These are phyloP conservation scores for Pestalotiopsis sp. DNA, from an alignment of 2,329 filamentous ascomycete genomes.

Conservation along the genomic window DNA sequence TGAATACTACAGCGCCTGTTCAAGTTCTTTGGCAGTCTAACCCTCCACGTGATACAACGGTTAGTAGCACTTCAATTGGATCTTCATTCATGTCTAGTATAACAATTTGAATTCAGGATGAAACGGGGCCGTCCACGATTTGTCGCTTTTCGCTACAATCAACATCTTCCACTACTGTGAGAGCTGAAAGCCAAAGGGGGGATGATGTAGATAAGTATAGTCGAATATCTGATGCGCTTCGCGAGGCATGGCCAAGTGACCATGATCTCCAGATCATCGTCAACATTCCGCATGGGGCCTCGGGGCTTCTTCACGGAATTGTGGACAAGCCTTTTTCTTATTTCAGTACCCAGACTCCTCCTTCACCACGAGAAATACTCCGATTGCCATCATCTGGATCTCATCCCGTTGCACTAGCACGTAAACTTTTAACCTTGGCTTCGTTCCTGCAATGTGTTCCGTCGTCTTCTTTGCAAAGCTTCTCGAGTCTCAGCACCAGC, in stretches of 20 bases:
- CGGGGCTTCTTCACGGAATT: not conserved
- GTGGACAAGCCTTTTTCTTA: conserved; percentile 13
- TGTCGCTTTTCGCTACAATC: not conserved
- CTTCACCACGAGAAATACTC: conserved; percentile 20
- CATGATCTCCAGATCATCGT: not conserved
- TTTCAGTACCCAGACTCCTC: conserved; percentile 21
- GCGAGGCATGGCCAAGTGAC: not conserved
- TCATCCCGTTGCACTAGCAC: conserved; percentile 35
- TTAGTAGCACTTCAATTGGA: not conserved
- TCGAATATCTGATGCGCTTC: not conserved
- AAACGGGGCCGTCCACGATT: not conserved
- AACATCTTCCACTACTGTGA: not conserved
- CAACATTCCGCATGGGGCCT: not conserved
- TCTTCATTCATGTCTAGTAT: not conserved
- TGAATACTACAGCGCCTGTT: not conserved
- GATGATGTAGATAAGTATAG: not conserved
- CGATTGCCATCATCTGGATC: not conserved
- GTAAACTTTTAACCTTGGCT: conserved; percentile 40
- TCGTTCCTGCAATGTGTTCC: conserved; percentile 37
- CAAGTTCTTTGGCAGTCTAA: not conserved
- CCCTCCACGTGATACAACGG: not conserved
- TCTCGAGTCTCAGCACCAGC: not conserved
- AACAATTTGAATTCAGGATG: not conserved
- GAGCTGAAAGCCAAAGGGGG: not conserved
- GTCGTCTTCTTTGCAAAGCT: not conserved